A percentile compares a stretch with the other conserved stretches of the same genome.
Conservation (phyloP, 1,284 basidiomycete species). For the Ceratobasidium sp. region DNA sequence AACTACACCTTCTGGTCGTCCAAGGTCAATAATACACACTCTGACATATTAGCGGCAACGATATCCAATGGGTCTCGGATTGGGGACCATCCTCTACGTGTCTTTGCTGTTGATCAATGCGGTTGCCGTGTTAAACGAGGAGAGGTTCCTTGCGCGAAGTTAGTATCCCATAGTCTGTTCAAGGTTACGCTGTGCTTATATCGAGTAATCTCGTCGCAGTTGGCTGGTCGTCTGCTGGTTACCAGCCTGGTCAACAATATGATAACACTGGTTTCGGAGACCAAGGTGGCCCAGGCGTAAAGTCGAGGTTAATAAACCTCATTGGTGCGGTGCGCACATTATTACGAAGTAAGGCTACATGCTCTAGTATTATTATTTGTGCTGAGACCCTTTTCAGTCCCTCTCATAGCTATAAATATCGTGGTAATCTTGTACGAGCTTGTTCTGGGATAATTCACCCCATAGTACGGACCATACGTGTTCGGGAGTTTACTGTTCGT, state of each 20-base stretch:
- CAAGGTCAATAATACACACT: not conserved
- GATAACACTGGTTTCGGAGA: constrained; percentile 60
- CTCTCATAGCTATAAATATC: constrained; percentile 82
- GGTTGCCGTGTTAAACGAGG: constrained; percentile 92
- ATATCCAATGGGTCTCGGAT: constrained; percentile 21
- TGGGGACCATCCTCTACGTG: constrained; percentile 76
- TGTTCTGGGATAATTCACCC: constrained; percentile 59
- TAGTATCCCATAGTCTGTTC: constrained; percentile 52
- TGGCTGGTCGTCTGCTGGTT: constrained; percentile 80
- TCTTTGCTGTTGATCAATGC: constrained; percentile 87
- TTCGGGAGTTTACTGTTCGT: not conserved
- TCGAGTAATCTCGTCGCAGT: constrained; percentile 60
- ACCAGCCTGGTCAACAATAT: constrained; percentile 55
- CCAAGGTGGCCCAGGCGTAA: constrained; percentile 71
- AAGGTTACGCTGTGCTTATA: constrained; percentile 32
- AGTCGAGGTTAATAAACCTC: constrained; percentile 86
- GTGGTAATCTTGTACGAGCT: constrained; percentile 84
- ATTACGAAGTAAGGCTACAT: constrained; percentile 79
- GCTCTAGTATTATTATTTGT: not conserved
- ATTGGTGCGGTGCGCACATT: constrained; percentile 93
- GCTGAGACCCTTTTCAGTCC: constrained; percentile 63
- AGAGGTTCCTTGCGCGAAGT: constrained; percentile 93
- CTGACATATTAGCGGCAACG: not conserved
- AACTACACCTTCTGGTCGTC: not conserved
- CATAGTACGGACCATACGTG: not conserved